Base-by-base conservation (phyloP, 352 stramenopile genomes). In the Globisporangium splendens region DNA sequence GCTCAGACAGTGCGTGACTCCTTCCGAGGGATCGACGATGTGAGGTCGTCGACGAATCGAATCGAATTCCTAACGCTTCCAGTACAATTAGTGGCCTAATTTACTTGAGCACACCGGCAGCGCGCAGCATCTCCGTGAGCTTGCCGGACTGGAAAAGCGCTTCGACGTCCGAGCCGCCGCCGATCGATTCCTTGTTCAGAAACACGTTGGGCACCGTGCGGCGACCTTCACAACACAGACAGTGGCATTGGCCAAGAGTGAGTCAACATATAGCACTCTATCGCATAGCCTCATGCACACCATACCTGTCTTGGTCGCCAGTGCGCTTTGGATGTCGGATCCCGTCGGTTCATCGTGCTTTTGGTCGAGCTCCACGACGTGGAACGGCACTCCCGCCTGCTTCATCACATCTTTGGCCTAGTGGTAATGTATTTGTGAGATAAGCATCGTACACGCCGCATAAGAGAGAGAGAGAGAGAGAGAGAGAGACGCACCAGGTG, bases 191-290 rank as follows among this genome's bases (percentile, higher is more conserved):
- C 59, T 93, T 93, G 56, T 92, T 92, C 46, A 99, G 83, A 73
- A 98, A 99, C 21, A 99, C 93, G 66, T 98, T 98, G 2, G 97
- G 96, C 44, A 99, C 96, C 6, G 92, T 98, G 49, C 81, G 75
- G 51, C 97, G 91, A 54, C 91, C 93, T 72, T 78, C 86, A 8
- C 28, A 35, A 35, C 28, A 20, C 15, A 28, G 6, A 28, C 31
- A 39, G 3, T 0, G 20, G 3, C 10, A 15, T 2, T 22, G 38
- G n/a, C 31, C 33, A 52, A 51, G 18, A 8, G 22, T 51, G 4
- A 14, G 21, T 5, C 22, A 18, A 1, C 28, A 35, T 6, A 35
- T 8, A 35, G 28, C 28, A 11, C 5, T 35, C 1, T 35, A 35
- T 10, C 5, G 28, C 28, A 35, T n/a, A 35, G 28, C 8, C 10